A percentile compares a stretch with the other conserved stretches of the same genome.
These are phyloP conservation scores for Colletotrichum gloeosporioides DNA, from an alignment of 2,329 filamentous ascomycete genomes.

Conservation along the genomic window DNA sequence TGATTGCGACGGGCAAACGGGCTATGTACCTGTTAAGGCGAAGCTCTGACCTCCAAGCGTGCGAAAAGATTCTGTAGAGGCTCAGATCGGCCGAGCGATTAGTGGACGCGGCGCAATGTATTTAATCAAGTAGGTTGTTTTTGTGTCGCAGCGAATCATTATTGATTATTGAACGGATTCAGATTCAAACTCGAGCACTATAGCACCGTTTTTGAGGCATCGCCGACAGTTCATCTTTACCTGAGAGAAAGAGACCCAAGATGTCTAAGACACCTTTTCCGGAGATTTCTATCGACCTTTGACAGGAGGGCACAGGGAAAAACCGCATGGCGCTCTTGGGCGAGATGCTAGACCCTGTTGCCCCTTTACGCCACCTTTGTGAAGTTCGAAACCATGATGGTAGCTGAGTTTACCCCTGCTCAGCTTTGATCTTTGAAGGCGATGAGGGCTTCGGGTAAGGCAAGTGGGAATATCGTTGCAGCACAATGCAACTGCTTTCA, in stretches of 20 bases:
- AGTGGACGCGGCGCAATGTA: neutral
- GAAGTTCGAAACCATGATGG: neutral
- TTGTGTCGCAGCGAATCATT: rapidly evolving
- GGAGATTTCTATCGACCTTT: neutral
- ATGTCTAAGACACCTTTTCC: neutral
- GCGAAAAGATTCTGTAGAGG: neutral
- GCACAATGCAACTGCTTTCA: neutral
- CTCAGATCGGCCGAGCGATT: rapidly evolving
- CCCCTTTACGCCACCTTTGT: neutral
- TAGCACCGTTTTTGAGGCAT: neutral
- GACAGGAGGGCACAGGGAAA: neutral
- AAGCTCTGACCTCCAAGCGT: rapidly evolving
- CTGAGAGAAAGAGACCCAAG: rapidly evolving
- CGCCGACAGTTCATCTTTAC: rapidly evolving
- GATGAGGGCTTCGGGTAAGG: rapidly evolving
- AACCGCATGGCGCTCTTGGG: neutral
- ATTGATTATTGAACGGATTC: rapidly evolving
- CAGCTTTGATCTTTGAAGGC: neutral
- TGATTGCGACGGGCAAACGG: neutral
- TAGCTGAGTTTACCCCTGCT: neutral
- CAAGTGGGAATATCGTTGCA: neutral
- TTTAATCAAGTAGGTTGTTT: neutral
- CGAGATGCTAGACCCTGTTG: neutral
- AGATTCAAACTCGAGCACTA: rapidly evolving
- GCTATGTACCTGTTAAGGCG: neutral